Evolutionary conservation across 371 early-diverging fungal genomes (phyloP), one percentile per base, ranked within the genome.

Genomic region (Zychaea mexicana): DNA sequence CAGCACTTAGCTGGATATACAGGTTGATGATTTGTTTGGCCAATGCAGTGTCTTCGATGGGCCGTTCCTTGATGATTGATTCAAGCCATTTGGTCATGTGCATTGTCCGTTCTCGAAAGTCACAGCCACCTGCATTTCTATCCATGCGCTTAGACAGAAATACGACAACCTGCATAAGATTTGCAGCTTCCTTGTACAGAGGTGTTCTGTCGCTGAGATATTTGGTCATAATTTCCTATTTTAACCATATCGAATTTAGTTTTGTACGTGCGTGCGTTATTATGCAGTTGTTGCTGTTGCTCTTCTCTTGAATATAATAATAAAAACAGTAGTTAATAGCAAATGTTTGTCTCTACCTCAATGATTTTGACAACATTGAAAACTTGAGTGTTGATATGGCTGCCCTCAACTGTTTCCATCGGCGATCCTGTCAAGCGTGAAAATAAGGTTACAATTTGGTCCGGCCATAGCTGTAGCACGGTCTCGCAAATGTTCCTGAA

Each of bases 111-210:
- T 63, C 56, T 19, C 42, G 38, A 54, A 62, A 61, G 57, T 60
- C 53, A 8, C 2, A 15, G 4, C 8, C 39, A 24, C 53, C 36
- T 17, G 28, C 57, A 9, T 56, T 47, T 9, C 69, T 65, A 24
- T 71, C 69, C 21, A 77, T 33, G 2, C 73, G 64, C 9, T 61
- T 47, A 12, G 71, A 61, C 3, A 81, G 47, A 19, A 75, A 73
- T 3, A 56, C 31, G 45, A 71, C 61, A 12, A 75, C 53, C 19
- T 79, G 75, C 39, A 81, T 64, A 15, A 81, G 53, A 15, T 60
- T 61, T 2, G 72, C 68, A 3, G 81, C 78, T 55, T 84, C 85
- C 45, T 73, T 74, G 67, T 79, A 81, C 5, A 76, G 65, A 8
- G 81, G 77, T 8, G 74, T 49, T 10, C 67, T 60, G 27, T 76